A percentile compares a stretch with the other conserved stretches of the same genome.
phyloP scores from a whole-genome alignment of 2,329 filamentous ascomycete genomes.

The Alternaria sp. region DNA sequence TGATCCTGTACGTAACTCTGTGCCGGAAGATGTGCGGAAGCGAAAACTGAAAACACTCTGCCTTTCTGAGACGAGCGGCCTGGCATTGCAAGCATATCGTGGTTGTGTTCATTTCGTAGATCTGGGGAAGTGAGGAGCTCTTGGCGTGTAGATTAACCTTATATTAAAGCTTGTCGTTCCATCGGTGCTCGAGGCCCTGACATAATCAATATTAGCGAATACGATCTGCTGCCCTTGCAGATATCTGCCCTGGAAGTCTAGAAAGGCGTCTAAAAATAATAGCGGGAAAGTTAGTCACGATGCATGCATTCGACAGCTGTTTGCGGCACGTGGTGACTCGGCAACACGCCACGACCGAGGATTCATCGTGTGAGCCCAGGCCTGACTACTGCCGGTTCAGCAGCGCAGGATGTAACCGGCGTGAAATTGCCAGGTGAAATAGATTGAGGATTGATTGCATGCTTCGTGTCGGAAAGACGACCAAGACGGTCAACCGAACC shows the following conservation, averaged over 20 bases:
- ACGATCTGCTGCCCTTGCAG: slow-evolving; percentile 41
- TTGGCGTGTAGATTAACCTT: slow-evolving; percentile 52
- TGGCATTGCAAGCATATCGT: slow-evolving; percentile 19
- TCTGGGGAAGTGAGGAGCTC: slow-evolving; percentile 46
- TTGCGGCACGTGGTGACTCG: slow-evolving; percentile 23
- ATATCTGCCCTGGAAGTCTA: slow-evolving; percentile 24
- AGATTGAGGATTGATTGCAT: slow-evolving; percentile 48
- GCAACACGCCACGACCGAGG: slow-evolving; percentile 9
- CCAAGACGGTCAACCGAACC: slow-evolving; percentile 22
- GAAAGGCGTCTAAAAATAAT: slow-evolving; percentile 42
- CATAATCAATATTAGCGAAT: slow-evolving; percentile 40
- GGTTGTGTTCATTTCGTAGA: slow-evolving; percentile 41
- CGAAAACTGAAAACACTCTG: slow-evolving; percentile 41
- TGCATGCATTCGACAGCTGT: slow-evolving; percentile 11
- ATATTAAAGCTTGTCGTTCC: slow-evolving; percentile 52
- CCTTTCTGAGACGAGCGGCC: slow-evolving; percentile 20
- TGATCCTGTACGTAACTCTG: slow-evolving; percentile 34
- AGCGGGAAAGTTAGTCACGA: slow-evolving; percentile 25
- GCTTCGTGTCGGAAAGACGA: slow-evolving; percentile 33
- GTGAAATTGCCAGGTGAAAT: slow-evolving; percentile 29
- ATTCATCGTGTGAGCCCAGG: slow-evolving; percentile 37
- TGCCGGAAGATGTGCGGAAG: slow-evolving; percentile 32
- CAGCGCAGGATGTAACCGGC: slow-evolving; percentile 31
- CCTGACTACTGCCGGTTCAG: slow-evolving; percentile 29
- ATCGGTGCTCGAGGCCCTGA: slow-evolving; percentile 33